phyloP scores from a whole-genome alignment of 805 yeast genomes.

The Novakomyces olei region DNA sequence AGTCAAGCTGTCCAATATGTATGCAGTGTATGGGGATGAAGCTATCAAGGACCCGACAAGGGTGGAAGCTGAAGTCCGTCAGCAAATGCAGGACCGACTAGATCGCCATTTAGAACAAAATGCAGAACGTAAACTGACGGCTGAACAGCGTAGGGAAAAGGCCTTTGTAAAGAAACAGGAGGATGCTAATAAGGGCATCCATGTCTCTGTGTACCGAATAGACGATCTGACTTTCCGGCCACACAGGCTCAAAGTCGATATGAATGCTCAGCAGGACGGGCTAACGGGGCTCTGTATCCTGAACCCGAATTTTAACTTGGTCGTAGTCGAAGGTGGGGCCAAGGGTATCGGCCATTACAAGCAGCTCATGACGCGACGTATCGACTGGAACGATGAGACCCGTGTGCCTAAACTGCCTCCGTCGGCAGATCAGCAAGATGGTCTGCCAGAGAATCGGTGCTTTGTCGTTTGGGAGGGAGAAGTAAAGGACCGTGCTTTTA shows the following conservation, averaged over 20 bases:
- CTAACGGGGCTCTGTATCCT: constrained; percentile 34
- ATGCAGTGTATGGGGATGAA: constrained; percentile 68
- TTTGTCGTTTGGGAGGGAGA: constrained; percentile 13
- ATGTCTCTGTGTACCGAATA: constrained; percentile 36
- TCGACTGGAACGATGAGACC: constrained; percentile 37
- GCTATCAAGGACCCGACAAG: constrained; percentile 76
- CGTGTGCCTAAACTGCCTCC: background rate
- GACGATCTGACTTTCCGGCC: constrained; percentile 35
- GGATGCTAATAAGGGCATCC: constrained; percentile 31
- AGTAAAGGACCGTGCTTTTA: constrained; percentile 9
- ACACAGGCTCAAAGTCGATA: constrained; percentile 51
- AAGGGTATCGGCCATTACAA: constrained; percentile 40
- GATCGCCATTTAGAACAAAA: constrained; percentile 38
- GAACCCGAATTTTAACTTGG: constrained; percentile 23
- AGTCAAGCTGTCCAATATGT: constrained; percentile 60
- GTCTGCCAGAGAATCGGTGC: constrained; percentile 8
- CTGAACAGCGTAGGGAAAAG: constrained; percentile 36
- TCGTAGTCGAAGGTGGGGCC: constrained; percentile 56
- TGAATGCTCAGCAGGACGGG: constrained; percentile 52
- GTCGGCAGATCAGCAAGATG: background rate
- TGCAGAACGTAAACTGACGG: constrained; percentile 34
- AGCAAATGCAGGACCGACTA: constrained; percentile 43
- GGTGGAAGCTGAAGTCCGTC: constrained; percentile 48
- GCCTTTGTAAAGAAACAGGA: constrained; percentile 22
- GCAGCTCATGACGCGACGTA: constrained; percentile 35